Evolutionary conservation across 1,139 yeast genomes (phyloP).

Genomic region (Schizosaccharomyces versatilis): DNA sequence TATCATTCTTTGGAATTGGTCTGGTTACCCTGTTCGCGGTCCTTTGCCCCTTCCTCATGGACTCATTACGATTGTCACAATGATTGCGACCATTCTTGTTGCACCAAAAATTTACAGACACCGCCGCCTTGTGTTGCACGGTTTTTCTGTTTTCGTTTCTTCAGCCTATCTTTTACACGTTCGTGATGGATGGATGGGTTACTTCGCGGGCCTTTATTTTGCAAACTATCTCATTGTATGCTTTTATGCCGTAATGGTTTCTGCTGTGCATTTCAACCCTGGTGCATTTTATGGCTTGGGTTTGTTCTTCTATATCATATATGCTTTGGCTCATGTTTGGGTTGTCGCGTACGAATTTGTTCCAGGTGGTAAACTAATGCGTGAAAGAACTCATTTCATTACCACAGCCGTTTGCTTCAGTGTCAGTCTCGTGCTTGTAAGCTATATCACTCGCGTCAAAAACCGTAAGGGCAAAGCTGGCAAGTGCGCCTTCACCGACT

Average conservation of each 20-base stretch:
- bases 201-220: conserved; percentile 47
- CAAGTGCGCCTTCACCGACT: not conserved
- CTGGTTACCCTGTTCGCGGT: conserved; percentile 69
- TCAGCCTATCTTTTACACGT: conserved; percentile 31
- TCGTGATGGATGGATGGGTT: conserved; percentile 62
- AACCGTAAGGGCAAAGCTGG: not conserved
- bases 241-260: conserved; percentile 19
- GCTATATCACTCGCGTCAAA: not conserved
- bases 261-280: conserved; percentile 23
- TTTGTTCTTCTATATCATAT: conserved; percentile 29
- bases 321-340: conserved; percentile 77
- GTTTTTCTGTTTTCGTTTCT: conserved; percentile 23
- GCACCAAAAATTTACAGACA: conserved; percentile 20
- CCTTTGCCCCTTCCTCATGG: conserved; percentile 87
- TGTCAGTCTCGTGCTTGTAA: not conserved
- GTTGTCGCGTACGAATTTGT: conserved; percentile 95
- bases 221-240: conserved; percentile 29
- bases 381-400: conserved; percentile 73
- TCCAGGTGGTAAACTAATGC: conserved; percentile 68
- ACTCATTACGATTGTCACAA: conserved; percentile 33
- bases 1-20: conserved; percentile 79
- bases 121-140: not conserved
- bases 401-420: conserved; percentile 24
- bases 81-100: conserved; percentile 35
- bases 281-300: conserved; percentile 37